Base-by-base conservation (phyloP, 2,329 filamentous ascomycete species). In the Juglanconis oblonga region DNA sequence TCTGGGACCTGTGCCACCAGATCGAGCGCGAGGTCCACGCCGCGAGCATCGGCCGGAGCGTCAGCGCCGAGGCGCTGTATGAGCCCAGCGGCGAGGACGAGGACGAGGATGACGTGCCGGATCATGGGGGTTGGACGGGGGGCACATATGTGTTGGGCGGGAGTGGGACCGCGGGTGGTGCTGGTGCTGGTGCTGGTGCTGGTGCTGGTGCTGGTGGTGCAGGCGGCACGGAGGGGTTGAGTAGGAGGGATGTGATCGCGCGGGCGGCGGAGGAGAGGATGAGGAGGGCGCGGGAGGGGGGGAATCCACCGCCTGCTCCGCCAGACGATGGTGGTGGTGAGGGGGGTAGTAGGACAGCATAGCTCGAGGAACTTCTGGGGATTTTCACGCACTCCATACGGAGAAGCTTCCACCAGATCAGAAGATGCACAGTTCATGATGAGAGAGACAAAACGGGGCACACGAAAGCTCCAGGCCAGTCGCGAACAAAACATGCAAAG, bases 1-100 rank as follows among this genome's bases (percentile, higher is more conserved):
- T 99, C 70, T 98, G 95, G 94, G 85, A 92, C 56, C 73, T 99
- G 68, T 97, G 91, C 66, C 87, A 87, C 67, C 83, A 89, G 77
- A 96, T 97, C 69, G 93, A 98, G 79, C 81, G 82, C 54, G 94
- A 97, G 78, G 94, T 97, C 3, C 88, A 89, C 59, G 79, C 77
- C 52, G 89, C 84, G 69, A 81, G 81, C 31, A 86, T 87, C 0
- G 93, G 93, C 0, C 77, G 81, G 55, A 85, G 80, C 5, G 74
- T 94, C 2, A 86, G 86, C 78, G 76, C 89, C 79, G 72, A 86
- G 78, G 80, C 85, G 77, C 74, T 82, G 75, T 84, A 82, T 47
- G 81, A 85, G 65, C 78, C 81, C 63, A 78, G 81, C 35, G 79
- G 77, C 14, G 77, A 77, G 47, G 83, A 81, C 7, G 82, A 47